These are phyloP conservation scores for Coemansia sp. DNA, from an alignment of 192 early-diverging fungal genomes.

Conservation along the genomic window DNA sequence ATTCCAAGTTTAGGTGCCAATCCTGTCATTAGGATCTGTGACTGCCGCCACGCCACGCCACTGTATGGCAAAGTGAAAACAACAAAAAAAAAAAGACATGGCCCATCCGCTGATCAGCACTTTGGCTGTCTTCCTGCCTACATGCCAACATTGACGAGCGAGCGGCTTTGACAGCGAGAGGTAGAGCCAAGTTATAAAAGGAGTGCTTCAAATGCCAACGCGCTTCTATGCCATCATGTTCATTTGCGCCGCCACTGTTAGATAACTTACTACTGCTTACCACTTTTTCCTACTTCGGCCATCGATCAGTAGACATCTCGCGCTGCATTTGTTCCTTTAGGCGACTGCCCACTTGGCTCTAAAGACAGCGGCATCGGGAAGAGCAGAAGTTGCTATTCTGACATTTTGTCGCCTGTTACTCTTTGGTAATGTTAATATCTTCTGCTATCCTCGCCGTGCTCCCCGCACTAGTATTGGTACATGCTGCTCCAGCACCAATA, in stretches of 20 bases:
- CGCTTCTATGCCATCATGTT: background rate
- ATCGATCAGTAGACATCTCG: conserved; percentile 5
- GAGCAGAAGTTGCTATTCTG: background rate
- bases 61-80: background rate
- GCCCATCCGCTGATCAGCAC: conserved; percentile 1
- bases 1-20: background rate
- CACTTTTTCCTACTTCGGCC: background rate
- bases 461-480: background rate
- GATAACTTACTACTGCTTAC: conserved; percentile 1
- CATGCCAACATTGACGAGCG: background rate
- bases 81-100: background rate
- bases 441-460: background rate
- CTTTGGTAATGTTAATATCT: background rate
- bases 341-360: background rate
- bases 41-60: background rate
- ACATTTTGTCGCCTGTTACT: background rate
- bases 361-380: background rate
- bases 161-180: background rate
- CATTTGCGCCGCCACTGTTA: background rate
- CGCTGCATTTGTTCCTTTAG: background rate
- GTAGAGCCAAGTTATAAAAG: background rate
- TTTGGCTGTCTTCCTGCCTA: background rate
- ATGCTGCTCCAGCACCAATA: background rate
- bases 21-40: background rate
- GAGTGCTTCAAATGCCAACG: background rate